These are phyloP conservation scores for Fraxinus cuspidata DNA, from an alignment of 257 asterid species.

Conservation along the genomic window DNA sequence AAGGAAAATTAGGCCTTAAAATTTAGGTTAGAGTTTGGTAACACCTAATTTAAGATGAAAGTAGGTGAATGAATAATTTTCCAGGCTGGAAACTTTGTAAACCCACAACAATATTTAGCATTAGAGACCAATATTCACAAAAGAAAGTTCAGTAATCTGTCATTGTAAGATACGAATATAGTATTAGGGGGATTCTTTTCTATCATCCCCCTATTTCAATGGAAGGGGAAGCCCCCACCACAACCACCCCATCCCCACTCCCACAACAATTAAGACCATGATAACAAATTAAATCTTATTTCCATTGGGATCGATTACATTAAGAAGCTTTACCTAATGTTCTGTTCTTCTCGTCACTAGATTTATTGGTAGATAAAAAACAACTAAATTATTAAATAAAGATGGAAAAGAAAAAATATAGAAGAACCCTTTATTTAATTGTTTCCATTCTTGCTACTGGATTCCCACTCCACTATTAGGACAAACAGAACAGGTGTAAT, in stretches of 20 bases:
- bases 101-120: conserved; percentile 20
- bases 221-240: no score
- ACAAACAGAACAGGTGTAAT: conserved; percentile 8
- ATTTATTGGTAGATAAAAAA: no score
- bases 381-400: neutral
- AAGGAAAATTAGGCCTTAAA: conserved; percentile 4
- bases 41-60: conserved; percentile 7
- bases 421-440: neutral
- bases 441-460: neutral
- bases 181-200: no score
- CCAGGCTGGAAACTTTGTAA: conserved; percentile 32
- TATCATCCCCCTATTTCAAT: no score
- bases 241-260: no score
- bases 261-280: no score
- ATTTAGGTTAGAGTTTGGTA: conserved; percentile 24
- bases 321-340: neutral
- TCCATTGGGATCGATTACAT: neutral
- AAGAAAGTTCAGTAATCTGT: neutral
- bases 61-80: conserved; percentile 20
- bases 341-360: no score
- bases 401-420: neutral
- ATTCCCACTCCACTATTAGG: neutral
- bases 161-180: conserved; percentile 4
- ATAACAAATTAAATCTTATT: neutral
- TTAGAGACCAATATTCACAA: conserved; percentile 2